These are phyloP conservation scores for Podaxis sp. DNA, from an alignment of 768 basidiomycete genomes.

Conservation along the genomic window DNA sequence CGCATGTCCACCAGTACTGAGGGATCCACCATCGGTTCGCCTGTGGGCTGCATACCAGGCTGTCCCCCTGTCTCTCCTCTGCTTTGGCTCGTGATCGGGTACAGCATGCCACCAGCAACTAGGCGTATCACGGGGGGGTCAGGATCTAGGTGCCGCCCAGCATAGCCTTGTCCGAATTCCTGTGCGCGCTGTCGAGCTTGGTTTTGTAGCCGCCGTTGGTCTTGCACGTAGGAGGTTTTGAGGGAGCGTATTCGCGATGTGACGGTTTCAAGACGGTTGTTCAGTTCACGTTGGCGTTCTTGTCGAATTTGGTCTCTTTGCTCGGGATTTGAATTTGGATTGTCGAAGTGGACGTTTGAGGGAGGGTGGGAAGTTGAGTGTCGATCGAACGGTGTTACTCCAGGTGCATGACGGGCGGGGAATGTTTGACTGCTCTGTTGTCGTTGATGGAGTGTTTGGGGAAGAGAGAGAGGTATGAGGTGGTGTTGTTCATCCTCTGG, in stretches of 20 bases:
- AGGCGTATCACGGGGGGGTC: background rate
- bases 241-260: background rate
- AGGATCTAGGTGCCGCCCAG: background rate
- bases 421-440: background rate
- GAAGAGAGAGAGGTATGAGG: background rate
- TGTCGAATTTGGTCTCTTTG: background rate
- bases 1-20: constrained; percentile 24
- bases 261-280: background rate
- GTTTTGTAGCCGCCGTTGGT: background rate
- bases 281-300: constrained; percentile 1
- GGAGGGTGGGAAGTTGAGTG: background rate
- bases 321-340: background rate
- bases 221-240: constrained; percentile 1
- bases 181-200: background rate
- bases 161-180: constrained; percentile 12
- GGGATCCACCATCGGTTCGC: background rate
- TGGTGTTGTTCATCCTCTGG: background rate
- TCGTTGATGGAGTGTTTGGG: background rate
- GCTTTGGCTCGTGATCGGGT: background rate
- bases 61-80: background rate
- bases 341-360: background rate
- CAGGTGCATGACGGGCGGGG: background rate
- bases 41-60: background rate
- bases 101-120: background rate
- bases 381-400: background rate